Conservation (phyloP, 2,329 filamentous ascomycete species). For the Zymoseptoria tritici region DNA sequence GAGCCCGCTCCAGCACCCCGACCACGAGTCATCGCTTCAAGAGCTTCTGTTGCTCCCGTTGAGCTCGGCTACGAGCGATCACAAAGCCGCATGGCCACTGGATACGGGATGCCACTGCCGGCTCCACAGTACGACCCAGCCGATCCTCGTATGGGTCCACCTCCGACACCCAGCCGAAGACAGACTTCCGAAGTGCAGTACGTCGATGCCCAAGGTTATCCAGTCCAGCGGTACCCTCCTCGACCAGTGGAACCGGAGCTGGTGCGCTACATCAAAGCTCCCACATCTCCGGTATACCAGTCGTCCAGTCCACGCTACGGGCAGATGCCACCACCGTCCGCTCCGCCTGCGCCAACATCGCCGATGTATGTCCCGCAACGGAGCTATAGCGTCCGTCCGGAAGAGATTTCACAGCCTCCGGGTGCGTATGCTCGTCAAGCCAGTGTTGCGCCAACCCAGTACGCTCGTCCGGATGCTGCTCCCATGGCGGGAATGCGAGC, state of each 20-base stretch:
- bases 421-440: slow-evolving; percentile 21
- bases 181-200: slow-evolving; percentile 21
- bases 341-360: slow-evolving; percentile 23
- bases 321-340: slow-evolving; percentile 13
- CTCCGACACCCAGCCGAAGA: slow-evolving; percentile 16
- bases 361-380: slow-evolving; percentile 19
- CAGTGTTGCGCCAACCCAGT: slow-evolving; percentile 38
- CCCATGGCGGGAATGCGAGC: slow-evolving; percentile 22
- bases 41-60: slow-evolving; percentile 46
- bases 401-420: slow-evolving; percentile 45
- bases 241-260: slow-evolving; percentile 12
- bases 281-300: slow-evolving; percentile 23
- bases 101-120: slow-evolving; percentile 15
- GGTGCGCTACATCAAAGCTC: slow-evolving; percentile 18
- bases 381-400: slow-evolving; percentile 32
- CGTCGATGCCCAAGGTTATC: slow-evolving; percentile 23
- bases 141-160: slow-evolving; percentile 25
- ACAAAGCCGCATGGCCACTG: slow-evolving; percentile 39
- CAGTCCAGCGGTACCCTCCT: slow-evolving; percentile 16
- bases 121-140: slow-evolving; percentile 36
- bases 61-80: slow-evolving; percentile 53
- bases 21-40: slow-evolving; percentile 24
- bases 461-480: slow-evolving; percentile 20
- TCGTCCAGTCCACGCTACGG: slow-evolving; percentile 11
- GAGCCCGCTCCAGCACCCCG: slow-evolving; percentile 32